A percentile compares a stretch with the other conserved stretches of the same genome.
phyloP scores from a whole-genome alignment of 75 land plant species.

The Pinus tabuliformis region DNA sequence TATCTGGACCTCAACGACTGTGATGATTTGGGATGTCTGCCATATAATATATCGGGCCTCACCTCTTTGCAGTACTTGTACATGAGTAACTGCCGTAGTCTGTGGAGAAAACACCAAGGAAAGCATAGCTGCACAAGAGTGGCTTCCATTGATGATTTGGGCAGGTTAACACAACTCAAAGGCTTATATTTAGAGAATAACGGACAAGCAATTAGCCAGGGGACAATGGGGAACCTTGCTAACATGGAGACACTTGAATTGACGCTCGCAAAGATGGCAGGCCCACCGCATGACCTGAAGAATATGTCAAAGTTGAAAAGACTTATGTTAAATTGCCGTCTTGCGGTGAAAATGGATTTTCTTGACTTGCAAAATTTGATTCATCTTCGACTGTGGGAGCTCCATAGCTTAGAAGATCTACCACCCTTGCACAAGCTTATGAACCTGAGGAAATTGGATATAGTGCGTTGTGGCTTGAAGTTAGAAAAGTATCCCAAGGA shows the following conservation, averaged over 20 bases:
- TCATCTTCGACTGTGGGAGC: background rate
- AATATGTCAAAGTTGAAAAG: background rate
- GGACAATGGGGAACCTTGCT: background rate
- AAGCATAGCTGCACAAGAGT: background rate
- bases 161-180: background rate
- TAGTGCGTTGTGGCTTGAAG: too few species aligned
- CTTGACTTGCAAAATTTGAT: background rate
- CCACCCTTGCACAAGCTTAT: background rate
- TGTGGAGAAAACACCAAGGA: background rate
- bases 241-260: background rate
- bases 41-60: background rate
- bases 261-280: background rate
- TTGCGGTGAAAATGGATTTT: background rate
- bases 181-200: background rate
- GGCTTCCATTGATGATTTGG: background rate
- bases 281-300: background rate
- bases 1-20: background rate
- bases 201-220: background rate
- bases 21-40: background rate
- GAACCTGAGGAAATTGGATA: background rate
- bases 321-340: background rate
- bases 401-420: background rate
- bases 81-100: background rate
- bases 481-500: background rate
- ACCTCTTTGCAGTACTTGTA: background rate